Conservation (phyloP, 2,329 filamentous ascomycete species). For the Nakataea oryzae region DNA sequence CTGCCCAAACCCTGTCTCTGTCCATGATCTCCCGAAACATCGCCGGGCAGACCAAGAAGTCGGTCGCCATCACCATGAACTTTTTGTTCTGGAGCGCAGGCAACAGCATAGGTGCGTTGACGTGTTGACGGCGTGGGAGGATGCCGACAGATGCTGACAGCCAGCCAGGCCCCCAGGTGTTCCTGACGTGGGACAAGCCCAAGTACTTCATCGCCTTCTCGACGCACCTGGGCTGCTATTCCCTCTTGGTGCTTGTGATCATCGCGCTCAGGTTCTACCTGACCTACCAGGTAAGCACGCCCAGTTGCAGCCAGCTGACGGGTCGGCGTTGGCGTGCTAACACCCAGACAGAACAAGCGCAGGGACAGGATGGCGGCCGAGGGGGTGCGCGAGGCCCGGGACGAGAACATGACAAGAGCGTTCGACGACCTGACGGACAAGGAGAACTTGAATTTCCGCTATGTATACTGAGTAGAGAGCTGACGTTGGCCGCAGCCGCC, state of each 20-base stretch:
- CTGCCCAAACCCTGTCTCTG: constrained; percentile 55
- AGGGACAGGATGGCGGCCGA: constrained; percentile 36
- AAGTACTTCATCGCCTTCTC: constrained; percentile 61
- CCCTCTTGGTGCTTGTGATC: constrained; percentile 46
- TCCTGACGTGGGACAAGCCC: constrained; percentile 48
- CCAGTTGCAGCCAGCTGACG: no score
- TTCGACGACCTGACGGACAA: constrained; percentile 55
- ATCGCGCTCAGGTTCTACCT: constrained; percentile 49
- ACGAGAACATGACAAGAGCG: constrained; percentile 34
- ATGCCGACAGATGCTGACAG: neutral
- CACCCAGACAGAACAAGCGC: constrained; percentile 40
- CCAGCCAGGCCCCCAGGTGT: constrained; percentile 49
- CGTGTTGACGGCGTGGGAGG: neutral
- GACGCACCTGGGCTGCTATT: constrained; percentile 60
- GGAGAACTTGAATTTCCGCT: constrained; percentile 51
- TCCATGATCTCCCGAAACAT: constrained; percentile 61
- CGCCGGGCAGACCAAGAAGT: constrained; percentile 66
- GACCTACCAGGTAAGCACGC: neutral
- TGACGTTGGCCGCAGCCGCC: no score
- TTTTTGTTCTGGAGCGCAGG: constrained; percentile 61
- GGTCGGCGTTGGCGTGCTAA: constrained; percentile 1
- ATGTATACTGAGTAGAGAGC: constrained; percentile 31
- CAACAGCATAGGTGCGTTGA: constrained; percentile 48
- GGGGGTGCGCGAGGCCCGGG: constrained; percentile 27
- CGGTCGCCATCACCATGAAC: constrained; percentile 55